Percentiles rank a stretch among this genome's conserved stretches.
phyloP scores from a whole-genome alignment of 441 rosid genomes.

The Cnidoscolus chayamansa region DNA sequence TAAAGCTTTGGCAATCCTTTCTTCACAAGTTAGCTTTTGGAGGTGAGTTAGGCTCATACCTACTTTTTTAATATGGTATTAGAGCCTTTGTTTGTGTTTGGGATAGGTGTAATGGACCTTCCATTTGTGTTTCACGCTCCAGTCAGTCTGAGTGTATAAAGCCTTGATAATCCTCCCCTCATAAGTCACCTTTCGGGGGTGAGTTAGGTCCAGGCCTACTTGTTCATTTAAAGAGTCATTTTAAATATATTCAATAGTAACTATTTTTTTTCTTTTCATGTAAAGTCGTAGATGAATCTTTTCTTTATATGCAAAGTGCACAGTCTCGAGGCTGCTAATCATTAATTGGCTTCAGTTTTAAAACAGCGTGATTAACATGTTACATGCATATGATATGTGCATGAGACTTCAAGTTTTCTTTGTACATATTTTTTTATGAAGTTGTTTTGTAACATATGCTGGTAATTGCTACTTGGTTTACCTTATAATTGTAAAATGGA shows the following conservation, averaged over 20 bases:
- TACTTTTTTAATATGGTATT: too few relatives aligned
- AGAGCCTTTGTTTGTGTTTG: too few relatives aligned
- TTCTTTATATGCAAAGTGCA: neutral
- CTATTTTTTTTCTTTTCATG: neutral
- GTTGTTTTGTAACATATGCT: neutral
- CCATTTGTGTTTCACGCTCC: too few relatives aligned
- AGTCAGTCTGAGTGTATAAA: too few relatives aligned
- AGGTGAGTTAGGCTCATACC: too few relatives aligned
- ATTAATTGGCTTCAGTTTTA: slow-evolving; percentile 4
- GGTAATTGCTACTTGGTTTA: neutral
- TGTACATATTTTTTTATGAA: neutral
- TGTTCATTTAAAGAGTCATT: neutral
- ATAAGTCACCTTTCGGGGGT: too few relatives aligned
- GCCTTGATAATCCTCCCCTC: too few relatives aligned
- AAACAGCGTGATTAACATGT: slow-evolving; percentile 1
- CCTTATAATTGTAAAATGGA: neutral
- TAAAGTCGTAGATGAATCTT: neutral
- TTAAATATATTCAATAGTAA: slow-evolving; percentile 3
- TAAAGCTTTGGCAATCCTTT: too few relatives aligned
- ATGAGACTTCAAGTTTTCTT: neutral
- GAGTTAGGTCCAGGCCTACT: too few relatives aligned
- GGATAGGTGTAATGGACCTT: too few relatives aligned
- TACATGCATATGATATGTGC: neutral
- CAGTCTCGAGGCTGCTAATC: neutral
- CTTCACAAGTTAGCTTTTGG: too few relatives aligned